A percentile compares a stretch with the other conserved stretches of the same genome.
phyloP scores from a whole-genome alignment of 176 grass and related monocot species.

The Bromus sterilis region DNA sequence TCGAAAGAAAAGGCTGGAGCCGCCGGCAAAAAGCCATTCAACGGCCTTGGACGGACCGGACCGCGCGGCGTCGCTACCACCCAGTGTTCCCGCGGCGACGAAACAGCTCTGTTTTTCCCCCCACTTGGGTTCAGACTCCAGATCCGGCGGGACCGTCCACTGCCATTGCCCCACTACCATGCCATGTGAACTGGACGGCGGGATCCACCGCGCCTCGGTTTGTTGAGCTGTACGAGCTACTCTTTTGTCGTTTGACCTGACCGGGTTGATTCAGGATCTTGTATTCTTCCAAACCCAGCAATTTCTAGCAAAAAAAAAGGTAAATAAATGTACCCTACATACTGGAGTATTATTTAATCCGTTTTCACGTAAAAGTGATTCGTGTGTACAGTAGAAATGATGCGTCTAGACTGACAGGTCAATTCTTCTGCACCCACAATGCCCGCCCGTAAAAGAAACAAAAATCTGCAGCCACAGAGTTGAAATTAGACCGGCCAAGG shows the following conservation, averaged over 20 bases:
- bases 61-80: too few species aligned
- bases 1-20: too few species aligned
- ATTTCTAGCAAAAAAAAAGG: neutral
- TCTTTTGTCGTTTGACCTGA: neutral
- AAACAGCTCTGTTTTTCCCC: too few species aligned
- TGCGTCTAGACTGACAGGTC: neutral
- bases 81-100: too few species aligned
- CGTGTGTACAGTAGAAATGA: neutral
- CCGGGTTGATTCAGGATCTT: too few species aligned
- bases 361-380: neutral
- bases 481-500: neutral
- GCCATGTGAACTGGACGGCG: slow-evolving; percentile 14
- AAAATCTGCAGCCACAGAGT: too few species aligned
- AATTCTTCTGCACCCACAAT: too few species aligned
- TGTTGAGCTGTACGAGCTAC: slow-evolving; percentile 6
- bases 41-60: too few species aligned
- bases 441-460: too few species aligned
- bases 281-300: neutral
- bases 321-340: neutral
- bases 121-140: neutral
- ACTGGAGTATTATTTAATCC: neutral
- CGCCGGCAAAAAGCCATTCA: too few species aligned
- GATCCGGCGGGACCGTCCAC: slow-evolving; percentile 12
- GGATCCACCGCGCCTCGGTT: neutral
- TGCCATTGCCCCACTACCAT: neutral